These are phyloP conservation scores for Colletotrichum limetticola DNA, from an alignment of 2,329 filamentous ascomycete genomes.

Conservation along the genomic window DNA sequence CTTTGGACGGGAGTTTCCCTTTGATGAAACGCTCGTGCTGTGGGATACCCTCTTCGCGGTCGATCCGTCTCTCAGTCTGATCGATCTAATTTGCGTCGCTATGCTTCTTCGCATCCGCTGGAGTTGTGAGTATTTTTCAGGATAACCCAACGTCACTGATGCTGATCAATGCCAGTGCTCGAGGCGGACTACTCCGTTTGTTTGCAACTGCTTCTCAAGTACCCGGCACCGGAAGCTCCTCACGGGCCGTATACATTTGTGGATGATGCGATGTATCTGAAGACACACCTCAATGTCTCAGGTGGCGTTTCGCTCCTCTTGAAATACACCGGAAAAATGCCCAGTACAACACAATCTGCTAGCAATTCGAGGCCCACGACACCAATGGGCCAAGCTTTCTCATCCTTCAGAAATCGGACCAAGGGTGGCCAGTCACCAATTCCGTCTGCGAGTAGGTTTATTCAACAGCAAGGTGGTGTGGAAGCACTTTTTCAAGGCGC, in stretches of 20 bases:
- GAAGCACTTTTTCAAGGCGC: slow-evolving; percentile 81
- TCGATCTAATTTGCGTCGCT: slow-evolving; percentile 91
- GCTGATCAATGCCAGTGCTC: slow-evolving; percentile 66
- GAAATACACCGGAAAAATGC: slow-evolving; percentile 74
- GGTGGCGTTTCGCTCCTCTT: slow-evolving; percentile 74
- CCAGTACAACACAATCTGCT: slow-evolving; percentile 43
- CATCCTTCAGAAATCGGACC: slow-evolving; percentile 53
- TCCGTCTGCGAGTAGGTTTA: slow-evolving; percentile 58
- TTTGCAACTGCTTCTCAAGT: slow-evolving; percentile 84
- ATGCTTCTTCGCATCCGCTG: slow-evolving; percentile 94
- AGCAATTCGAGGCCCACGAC: slow-evolving; percentile 36
- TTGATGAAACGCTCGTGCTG: slow-evolving; percentile 82
- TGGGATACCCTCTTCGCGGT: slow-evolving; percentile 95
- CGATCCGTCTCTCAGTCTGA: slow-evolving; percentile 80
- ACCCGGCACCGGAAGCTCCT: slow-evolving; percentile 73
- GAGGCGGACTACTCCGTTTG: slow-evolving; percentile 89
- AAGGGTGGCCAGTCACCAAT: slow-evolving; percentile 57
- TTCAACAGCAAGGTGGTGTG: slow-evolving; percentile 68
- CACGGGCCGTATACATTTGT: slow-evolving; percentile 83
- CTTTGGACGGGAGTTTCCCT: slow-evolving; percentile 93
- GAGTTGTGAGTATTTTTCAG: slow-evolving; percentile 72
- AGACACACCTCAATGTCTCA: slow-evolving; percentile 68
- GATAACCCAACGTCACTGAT: background rate
- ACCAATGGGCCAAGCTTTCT: slow-evolving; percentile 31
- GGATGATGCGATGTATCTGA: slow-evolving; percentile 83